Evolutionary conservation across 805 yeast genomes (phyloP), one percentile per base, ranked within the genome.

Genomic region (Sugiyamaella americana): DNA sequence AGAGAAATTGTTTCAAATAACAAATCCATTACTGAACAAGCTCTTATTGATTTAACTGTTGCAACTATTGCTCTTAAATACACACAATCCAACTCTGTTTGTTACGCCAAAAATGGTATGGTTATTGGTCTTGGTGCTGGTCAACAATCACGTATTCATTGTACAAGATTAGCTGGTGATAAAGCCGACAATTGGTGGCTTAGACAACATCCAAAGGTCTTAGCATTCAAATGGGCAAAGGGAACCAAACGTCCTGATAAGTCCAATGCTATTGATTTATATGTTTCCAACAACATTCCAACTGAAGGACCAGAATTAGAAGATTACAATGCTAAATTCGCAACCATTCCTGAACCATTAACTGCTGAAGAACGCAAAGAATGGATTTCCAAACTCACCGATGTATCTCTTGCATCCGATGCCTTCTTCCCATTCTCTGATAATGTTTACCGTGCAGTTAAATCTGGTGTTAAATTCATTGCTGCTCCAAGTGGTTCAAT

Each of bases 401-500:
- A 86, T 59, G 99, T 93, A 48, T 88, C 98, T 10, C 75, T 89
- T 58, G 84, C 96, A 16, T 88, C 97, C 2, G 99, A 93, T 66
- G 99, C 99, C 23, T 93, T 93, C 80, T 93, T 93, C 95, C 99
- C 99, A 71, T 93, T 93, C 93, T 93, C 98, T 56, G 99, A 93
- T 70, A 93, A 93, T 65, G 96, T 93, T 58, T 88, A 91, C 80
- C 82, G 99, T 69, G 98, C 98, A 55, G 96, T 82, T 44, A 81
- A 86, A 75, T 84, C 95, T 17, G 99, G 99, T 67, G 99, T 89
- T 59, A 87, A 87, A 69, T 93, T 74, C 72, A 76, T 93, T 64
- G 94, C 96, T 61, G 98, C 99, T 44, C 95, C 99, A 49, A 79
- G 94, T 43, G 99, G 99, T 49, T 87, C 96, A 18, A 96, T 93